A percentile compares a stretch with the other conserved stretches of the same genome.
These are phyloP conservation scores for Fusarium secorum DNA, from an alignment of 2,329 filamentous ascomycete species.

Conservation along the genomic window DNA sequence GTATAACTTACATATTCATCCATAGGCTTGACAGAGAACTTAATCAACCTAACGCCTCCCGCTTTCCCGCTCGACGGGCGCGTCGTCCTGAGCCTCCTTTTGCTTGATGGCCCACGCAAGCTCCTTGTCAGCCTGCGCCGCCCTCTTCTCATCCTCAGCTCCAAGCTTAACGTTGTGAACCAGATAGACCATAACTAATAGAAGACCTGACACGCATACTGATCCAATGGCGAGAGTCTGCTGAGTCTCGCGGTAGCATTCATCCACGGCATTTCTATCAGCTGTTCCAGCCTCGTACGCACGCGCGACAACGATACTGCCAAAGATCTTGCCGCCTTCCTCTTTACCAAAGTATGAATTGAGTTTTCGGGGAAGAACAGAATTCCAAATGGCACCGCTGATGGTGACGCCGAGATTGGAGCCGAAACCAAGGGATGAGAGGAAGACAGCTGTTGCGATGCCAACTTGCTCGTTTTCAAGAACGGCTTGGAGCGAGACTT, in stretches of 20 bases:
- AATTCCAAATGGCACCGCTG: conserved; percentile 33
- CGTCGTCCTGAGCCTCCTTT: not conserved
- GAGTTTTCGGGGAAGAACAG: conserved; percentile 17
- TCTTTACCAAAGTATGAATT: conserved; percentile 4
- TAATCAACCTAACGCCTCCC: not conserved
- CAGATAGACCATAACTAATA: conserved; percentile 5
- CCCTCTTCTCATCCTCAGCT: conserved; percentile 23
- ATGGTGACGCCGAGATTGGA: conserved; percentile 27
- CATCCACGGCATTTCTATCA: conserved; percentile 9
- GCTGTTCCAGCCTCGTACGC: conserved; percentile 5
- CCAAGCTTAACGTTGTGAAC: conserved; percentile 17
- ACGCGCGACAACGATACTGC: conserved; percentile 22
- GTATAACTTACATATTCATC: too few species aligned
- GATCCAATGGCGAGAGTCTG: conserved; percentile 29
- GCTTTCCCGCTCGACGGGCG: not conserved
- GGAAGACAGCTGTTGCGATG: conserved; percentile 25
- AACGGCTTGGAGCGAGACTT: conserved; percentile 19
- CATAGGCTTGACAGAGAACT: too few species aligned
- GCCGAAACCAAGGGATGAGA: conserved; percentile 21
- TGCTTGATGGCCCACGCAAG: conserved; percentile 30
- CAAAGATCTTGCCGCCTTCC: conserved; percentile 18
- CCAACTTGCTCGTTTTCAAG: conserved; percentile 23
- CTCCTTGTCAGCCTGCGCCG: conserved; percentile 22
- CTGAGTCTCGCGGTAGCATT: conserved; percentile 23
- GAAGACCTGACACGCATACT: conserved; percentile 8